These are phyloP conservation scores for Phytophthora ohioensis DNA, from an alignment of 352 stramenopile genomes.

Conservation along the genomic window DNA sequence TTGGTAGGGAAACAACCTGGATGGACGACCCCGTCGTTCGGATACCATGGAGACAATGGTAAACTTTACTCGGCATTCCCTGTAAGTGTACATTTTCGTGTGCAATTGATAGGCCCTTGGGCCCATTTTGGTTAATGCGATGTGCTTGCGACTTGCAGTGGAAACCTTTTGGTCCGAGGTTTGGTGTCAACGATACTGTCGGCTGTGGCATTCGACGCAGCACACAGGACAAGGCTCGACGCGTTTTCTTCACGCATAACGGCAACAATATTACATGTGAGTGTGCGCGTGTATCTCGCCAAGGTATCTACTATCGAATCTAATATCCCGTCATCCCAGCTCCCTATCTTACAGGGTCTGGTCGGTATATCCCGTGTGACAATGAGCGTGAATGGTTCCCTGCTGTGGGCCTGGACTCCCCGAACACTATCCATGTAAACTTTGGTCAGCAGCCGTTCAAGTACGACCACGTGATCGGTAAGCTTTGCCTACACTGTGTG, in stretches of 20 bases:
- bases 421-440: conserved; percentile 79
- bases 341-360: conserved; percentile 24
- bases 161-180: conserved; percentile 53
- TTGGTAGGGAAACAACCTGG: conserved; percentile 75
- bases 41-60: conserved; percentile 85
- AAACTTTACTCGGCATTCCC: conserved; percentile 61
- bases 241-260: conserved; percentile 80
- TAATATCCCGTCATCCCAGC: conserved; percentile 9
- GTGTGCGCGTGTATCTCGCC: conserved; percentile 8
- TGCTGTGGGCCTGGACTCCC: conserved; percentile 78
- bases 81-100: conserved; percentile 32
- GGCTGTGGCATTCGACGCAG: conserved; percentile 69
- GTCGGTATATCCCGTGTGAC: conserved; percentile 34
- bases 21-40: conserved; percentile 70
- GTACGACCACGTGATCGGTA: conserved; percentile 48
- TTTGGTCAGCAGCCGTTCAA: conserved; percentile 78
- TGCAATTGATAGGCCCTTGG: conserved; percentile 11
- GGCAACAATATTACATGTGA: conserved; percentile 55
- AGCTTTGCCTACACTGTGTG: conserved; percentile 1
- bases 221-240: conserved; percentile 36
- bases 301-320: neutral
- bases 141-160: conserved; percentile 42
- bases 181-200: conserved; percentile 71
- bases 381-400: conserved; percentile 65
- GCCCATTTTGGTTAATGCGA: neutral